phyloP scores from a whole-genome alignment of 2,329 filamentous ascomycete genomes.

The Trichoderma breve region DNA sequence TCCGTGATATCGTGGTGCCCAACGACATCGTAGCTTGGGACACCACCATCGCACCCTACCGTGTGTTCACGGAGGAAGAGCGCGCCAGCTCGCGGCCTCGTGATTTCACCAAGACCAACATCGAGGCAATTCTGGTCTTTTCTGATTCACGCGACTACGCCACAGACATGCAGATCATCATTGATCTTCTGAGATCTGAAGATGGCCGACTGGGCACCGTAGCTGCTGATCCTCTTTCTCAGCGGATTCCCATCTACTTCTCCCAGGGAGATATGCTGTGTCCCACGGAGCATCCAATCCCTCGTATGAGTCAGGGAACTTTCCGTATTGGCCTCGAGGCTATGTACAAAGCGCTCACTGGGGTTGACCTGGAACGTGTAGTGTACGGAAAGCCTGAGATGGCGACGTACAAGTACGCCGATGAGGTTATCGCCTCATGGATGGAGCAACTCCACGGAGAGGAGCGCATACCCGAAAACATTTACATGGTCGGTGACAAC shows the following conservation, averaged over 20 bases:
- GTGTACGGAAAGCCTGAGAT: slow-evolving; percentile 15
- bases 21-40: slow-evolving; percentile 16
- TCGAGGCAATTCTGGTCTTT: slow-evolving; percentile 10
- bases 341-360: slow-evolving; percentile 11
- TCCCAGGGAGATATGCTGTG: slow-evolving; percentile 11
- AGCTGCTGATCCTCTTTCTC: slow-evolving; percentile 5
- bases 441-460: slow-evolving; percentile 14
- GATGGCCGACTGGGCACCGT: not conserved
- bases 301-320: slow-evolving; percentile 13
- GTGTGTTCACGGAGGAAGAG: slow-evolving; percentile 4
- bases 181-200: slow-evolving; percentile 7
- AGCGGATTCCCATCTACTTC: slow-evolving; percentile 11
- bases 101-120: not conserved
- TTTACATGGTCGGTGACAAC: slow-evolving; percentile 16
- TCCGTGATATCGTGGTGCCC: slow-evolving; percentile 4
- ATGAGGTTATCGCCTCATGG: slow-evolving; percentile 10
- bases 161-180: slow-evolving; percentile 16
- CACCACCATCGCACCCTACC: slow-evolving; percentile 1
- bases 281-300: not conserved
- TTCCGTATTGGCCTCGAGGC: slow-evolving; percentile 10
- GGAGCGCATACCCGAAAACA: slow-evolving; percentile 11
- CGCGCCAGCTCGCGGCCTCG: slow-evolving; percentile 10
- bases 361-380: slow-evolving; percentile 7
- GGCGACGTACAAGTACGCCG: slow-evolving; percentile 11
- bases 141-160: slow-evolving; percentile 12